Percentiles rank a stretch among this genome's conserved stretches.
Conservation (phyloP, 2,329 filamentous ascomycete species). For the Colletotrichum lentis region DNA sequence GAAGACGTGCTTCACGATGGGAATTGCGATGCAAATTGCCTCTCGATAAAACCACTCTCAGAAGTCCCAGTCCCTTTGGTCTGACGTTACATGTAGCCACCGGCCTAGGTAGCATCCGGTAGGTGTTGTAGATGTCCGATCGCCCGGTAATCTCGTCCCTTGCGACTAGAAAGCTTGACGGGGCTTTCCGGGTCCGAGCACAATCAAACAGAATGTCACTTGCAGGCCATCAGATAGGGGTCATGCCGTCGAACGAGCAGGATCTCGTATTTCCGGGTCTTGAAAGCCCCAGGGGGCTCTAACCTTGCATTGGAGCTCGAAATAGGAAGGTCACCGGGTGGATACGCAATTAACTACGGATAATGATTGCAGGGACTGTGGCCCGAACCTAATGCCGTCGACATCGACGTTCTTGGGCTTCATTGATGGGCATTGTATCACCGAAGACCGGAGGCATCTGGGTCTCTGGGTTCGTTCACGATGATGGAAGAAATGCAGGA, state of each 20-base stretch:
- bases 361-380: not conserved
- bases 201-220: not conserved
- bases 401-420: not conserved
- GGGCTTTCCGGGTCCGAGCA: not conserved
- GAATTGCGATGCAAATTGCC: constrained; percentile 15
- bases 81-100: constrained; percentile 6
- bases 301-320: constrained; percentile 9
- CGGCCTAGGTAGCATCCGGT: constrained; percentile 27
- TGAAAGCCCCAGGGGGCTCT: not conserved
- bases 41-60: not conserved
- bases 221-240: constrained; percentile 18
- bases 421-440: not conserved
- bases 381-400: not conserved
- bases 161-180: constrained; percentile 25
- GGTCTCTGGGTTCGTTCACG: too few species aligned
- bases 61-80: constrained; percentile 1
- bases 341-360: not conserved
- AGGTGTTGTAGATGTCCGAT: constrained; percentile 25
- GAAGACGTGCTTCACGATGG: constrained; percentile 29
- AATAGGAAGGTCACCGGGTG: constrained; percentile 28
- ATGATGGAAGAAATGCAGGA: too few species aligned
- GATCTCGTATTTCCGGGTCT: constrained; percentile 4
- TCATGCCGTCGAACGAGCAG: not conserved
- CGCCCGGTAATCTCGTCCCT: constrained; percentile 15
- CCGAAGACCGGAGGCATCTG: too few species aligned